Conservation (phyloP, 352 stramenopile genomes). For the Phytophthora podocarpi region DNA sequence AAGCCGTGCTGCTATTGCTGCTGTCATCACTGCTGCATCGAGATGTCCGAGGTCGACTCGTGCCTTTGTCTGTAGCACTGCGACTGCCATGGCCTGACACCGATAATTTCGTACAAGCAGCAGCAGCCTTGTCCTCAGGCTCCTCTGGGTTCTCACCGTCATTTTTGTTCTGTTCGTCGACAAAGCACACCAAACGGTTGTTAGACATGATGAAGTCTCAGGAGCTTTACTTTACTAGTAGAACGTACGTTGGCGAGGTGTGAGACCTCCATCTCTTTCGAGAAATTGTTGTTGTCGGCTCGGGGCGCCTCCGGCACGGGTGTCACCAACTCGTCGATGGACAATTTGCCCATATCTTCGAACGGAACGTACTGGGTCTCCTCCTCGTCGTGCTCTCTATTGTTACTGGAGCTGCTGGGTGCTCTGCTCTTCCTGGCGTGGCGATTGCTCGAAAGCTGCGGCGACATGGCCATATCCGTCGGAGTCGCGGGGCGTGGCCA, state of each 20-base stretch:
- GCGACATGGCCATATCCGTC: conserved; percentile 16
- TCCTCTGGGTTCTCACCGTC: conserved; percentile 15
- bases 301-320: conserved; percentile 8
- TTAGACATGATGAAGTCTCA: background rate
- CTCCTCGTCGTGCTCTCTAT: conserved; percentile 17
- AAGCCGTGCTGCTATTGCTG: conserved; percentile 26
- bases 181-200: background rate
- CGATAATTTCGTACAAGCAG: background rate
- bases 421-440: background rate
- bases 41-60: conserved; percentile 1
- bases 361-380: conserved; percentile 7
- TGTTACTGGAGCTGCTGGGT: conserved; percentile 25
- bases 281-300: conserved; percentile 27
- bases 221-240: background rate
- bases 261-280: conserved; percentile 15
- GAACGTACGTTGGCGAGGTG: conserved; percentile 10
- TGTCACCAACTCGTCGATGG: conserved; percentile 3
- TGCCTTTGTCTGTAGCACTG: conserved; percentile 1
- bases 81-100: background rate
- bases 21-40: conserved; percentile 18
- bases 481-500: conserved; percentile 31
- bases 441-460: conserved; percentile 11
- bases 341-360: conserved; percentile 17
- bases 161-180: conserved; percentile 17
- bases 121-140: conserved; percentile 22